Evolutionary conservation across 768 basidiomycete species (phyloP), one percentile per base, ranked within the genome.

Genomic region (Termitomyces eurrhizus): DNA sequence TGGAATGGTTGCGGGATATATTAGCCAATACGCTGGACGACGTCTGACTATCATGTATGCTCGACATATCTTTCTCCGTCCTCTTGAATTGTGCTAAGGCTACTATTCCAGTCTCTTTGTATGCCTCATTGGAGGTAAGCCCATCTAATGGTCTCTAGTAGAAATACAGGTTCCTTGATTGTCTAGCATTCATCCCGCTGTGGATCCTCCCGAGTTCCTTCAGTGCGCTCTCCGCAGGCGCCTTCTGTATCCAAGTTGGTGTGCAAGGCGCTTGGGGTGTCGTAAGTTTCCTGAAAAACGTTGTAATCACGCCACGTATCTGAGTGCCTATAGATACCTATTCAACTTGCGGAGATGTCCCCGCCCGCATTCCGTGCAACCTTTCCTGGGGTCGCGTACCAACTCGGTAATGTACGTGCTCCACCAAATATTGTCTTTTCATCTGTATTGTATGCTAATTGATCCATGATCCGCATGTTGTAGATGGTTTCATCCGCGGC

Each of bases 201-300:
- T 95, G 93, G 94, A 90, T 93, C 65, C 66, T 96, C 7, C 94
- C 94, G 2, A 73, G 66, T 7, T 73, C 79, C 1, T 95, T 95
- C 72, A 70, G 81, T 1, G 80, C 76, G 1, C 86, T 97, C 9
- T 68, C 90, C 0, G 92, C 91, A 0, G 92, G 92, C 9, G 93
- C 92, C 0, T 96, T 95, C 75, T 93, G 83, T 65, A 77, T 93
- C 16, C 93, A 95, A 68, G 84, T 92, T 64, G 92, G 91, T 54
- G 91, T 95, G 0, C 94, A 96, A 70, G 93, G 92, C 2, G 93
- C 92, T 41, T 93, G 91, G 90, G 92, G 92, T 66, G 87, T 92
- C 12, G 90, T 92, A 68, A 64, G 88, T 70, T 11, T 77, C 18
- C 9, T 0, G 16, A 18, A 1, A 16, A 36, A 7, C 78, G 13